phyloP scores from a whole-genome alignment of 495 filamentous ascomycete genomes.

The Haplographium delicatum region DNA sequence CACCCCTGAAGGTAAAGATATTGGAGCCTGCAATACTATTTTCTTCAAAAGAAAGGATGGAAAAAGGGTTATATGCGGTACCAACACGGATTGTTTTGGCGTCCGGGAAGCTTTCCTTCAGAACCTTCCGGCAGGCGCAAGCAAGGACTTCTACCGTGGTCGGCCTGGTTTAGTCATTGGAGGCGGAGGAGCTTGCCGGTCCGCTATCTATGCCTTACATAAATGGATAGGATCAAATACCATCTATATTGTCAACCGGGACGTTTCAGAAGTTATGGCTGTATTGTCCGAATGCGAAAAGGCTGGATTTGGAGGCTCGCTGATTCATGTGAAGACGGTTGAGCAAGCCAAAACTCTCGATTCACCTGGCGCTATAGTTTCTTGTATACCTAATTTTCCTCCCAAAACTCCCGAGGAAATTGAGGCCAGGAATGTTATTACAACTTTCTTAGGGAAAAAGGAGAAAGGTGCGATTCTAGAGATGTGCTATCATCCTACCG shows the following conservation, averaged over 20 bases:
- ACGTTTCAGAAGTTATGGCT: not conserved
- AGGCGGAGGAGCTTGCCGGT: not conserved
- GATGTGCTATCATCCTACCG: constrained; percentile 70
- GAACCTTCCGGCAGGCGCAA: not conserved
- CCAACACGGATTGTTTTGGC: not conserved
- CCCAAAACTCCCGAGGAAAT: not conserved
- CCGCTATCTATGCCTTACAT: not conserved
- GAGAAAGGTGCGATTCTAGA: constrained; percentile 61
- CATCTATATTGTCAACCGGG: not conserved
- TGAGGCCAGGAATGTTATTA: not conserved
- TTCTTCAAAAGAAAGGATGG: not conserved
- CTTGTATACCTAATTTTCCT: not conserved
- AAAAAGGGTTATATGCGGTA: not conserved
- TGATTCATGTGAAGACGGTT: not conserved
- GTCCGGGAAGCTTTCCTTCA: not conserved
- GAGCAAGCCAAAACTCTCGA: not conserved
- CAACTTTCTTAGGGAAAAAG: not conserved
- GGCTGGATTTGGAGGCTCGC: not conserved
- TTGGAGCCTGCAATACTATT: not conserved
- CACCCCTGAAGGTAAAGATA: not conserved
- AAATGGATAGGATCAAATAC: not conserved
- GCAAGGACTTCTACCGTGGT: not conserved
- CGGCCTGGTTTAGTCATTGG: not conserved
- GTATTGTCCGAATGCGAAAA: not conserved
- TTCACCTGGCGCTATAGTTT: not conserved